Evolutionary conservation across 1,284 basidiomycete genomes (phyloP).

Genomic region (Cutaneotrichosporon sp.): DNA sequence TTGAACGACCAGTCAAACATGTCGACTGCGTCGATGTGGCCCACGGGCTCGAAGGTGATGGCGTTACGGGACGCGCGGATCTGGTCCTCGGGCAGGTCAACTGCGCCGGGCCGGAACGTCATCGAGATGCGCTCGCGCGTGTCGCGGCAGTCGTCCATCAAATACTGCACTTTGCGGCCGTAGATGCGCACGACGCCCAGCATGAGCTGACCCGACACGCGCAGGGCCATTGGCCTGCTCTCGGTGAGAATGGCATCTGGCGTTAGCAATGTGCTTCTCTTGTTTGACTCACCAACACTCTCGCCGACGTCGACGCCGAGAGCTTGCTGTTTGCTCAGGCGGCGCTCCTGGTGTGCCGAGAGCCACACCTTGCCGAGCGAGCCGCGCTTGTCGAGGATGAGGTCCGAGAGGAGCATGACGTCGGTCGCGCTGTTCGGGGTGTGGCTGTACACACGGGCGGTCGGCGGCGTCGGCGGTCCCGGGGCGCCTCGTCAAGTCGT

Average conservation of each 20-base stretch:
- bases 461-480: too few species aligned
- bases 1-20: slow-evolving; percentile 39
- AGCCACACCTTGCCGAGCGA: slow-evolving; percentile 97
- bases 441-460: too few species aligned
- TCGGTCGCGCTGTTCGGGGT: too few species aligned
- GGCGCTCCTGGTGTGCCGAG: slow-evolving; percentile 96
- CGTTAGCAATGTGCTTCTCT: background rate
- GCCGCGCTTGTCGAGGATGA: slow-evolving; percentile 85
- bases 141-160: slow-evolving; percentile 96
- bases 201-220: slow-evolving; percentile 88
- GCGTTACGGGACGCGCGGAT: slow-evolving; percentile 74
- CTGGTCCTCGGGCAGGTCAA: slow-evolving; percentile 92
- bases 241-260: slow-evolving; percentile 74
- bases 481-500: too few species aligned
- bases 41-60: slow-evolving; percentile 38
- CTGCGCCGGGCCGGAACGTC: slow-evolving; percentile 87
- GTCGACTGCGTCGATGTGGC: slow-evolving; percentile 26
- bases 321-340: slow-evolving; percentile 91
- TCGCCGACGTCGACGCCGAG: slow-evolving; percentile 90
- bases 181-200: slow-evolving; percentile 96
- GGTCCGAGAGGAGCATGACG: slow-evolving; percentile 81
- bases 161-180: slow-evolving; percentile 93
- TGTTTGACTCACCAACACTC: slow-evolving; percentile 66
- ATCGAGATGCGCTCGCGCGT: slow-evolving; percentile 91
- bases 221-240: slow-evolving; percentile 76